Evolutionary conservation across 177 flowering plant species (phyloP).

Genomic region (Vitis hybrid): DNA sequence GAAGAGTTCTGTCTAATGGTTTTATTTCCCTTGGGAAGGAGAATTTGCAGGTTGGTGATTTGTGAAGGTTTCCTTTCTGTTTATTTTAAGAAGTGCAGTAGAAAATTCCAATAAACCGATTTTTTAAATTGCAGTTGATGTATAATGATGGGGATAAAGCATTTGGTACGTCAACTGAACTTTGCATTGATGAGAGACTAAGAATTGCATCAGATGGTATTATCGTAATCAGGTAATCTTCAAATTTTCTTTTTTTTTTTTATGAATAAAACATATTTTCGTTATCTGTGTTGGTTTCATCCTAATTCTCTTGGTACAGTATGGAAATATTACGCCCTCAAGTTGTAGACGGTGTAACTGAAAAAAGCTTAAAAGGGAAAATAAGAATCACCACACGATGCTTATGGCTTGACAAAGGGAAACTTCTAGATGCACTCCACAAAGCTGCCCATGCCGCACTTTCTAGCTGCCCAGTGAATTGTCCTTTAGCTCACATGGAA

Average conservation of each 20-base stretch:
- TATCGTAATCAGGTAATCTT: slow-evolving; percentile 76
- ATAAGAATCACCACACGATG: slow-evolving; percentile 94
- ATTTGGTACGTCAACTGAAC: slow-evolving; percentile 92
- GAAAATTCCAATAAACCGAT: slow-evolving; percentile 10
- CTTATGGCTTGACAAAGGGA: slow-evolving; percentile 98
- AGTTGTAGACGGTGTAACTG: slow-evolving; percentile 34
- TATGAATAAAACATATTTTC: not conserved
- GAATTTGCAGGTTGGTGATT: slow-evolving; percentile 72
- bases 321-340: slow-evolving; percentile 95
- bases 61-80: slow-evolving; percentile 1
- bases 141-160: slow-evolving; percentile 99
- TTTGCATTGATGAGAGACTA: slow-evolving; percentile 88
- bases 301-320: slow-evolving; percentile 40
- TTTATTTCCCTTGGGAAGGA: slow-evolving; percentile 83
- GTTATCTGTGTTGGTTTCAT: not conserved
- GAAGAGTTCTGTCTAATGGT: slow-evolving; percentile 95
- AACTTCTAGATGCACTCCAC: slow-evolving; percentile 89
- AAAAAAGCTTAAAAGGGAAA: slow-evolving; percentile 72
- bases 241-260: no score
- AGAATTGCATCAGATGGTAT: slow-evolving; percentile 95
- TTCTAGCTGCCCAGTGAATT: slow-evolving; percentile 84
- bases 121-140: slow-evolving; percentile 67
- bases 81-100: not conserved
- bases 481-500: slow-evolving; percentile 89
- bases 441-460: slow-evolving; percentile 95